Conservation (phyloP, 495 filamentous ascomycete species). For the Penicillium flavigenum region DNA sequence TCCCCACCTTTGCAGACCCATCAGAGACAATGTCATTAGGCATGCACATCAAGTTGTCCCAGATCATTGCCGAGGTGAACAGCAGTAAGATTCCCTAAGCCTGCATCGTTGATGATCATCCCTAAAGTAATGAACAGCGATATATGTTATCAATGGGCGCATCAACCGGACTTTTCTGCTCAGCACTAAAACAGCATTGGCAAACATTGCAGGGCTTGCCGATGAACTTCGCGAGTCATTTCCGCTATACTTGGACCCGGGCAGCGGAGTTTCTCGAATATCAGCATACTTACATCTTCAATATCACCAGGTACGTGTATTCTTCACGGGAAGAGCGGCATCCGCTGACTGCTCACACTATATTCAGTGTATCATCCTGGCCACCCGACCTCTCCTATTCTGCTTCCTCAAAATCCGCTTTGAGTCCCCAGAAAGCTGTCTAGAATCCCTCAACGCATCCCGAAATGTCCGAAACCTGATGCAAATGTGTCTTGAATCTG, state of each 20-base stretch:
- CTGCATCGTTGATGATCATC: not conserved
- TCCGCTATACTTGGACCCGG: constrained; percentile 34
- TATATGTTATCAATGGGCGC: constrained; percentile 46
- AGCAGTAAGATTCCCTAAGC: constrained; percentile 29
- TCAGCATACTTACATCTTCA: constrained; percentile 47
- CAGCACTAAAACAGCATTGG: constrained; percentile 41
- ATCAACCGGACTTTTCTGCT: constrained; percentile 41
- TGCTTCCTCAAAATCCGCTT: constrained; percentile 40
- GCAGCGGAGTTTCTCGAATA: constrained; percentile 39
- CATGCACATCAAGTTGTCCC: constrained; percentile 45
- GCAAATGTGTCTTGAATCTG: constrained; percentile 44
- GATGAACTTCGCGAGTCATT: constrained; percentile 38
- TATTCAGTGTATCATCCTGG: constrained; percentile 40
- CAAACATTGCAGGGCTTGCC: constrained; percentile 38
- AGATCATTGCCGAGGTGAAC: constrained; percentile 43
- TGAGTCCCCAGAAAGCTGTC: constrained; percentile 27
- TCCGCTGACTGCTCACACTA: not conserved
- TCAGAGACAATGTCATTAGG: constrained; percentile 33
- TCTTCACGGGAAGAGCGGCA: no score
- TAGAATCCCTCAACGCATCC: constrained; percentile 32
- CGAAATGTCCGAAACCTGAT: constrained; percentile 36
- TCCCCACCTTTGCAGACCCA: constrained; percentile 36
- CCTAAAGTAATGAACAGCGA: constrained; percentile 27
- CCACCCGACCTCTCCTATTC: constrained; percentile 42
- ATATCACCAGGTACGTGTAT: constrained; percentile 37